These are phyloP conservation scores for Xylaria sp. DNA, from an alignment of 2,329 filamentous ascomycete species.

Conservation along the genomic window DNA sequence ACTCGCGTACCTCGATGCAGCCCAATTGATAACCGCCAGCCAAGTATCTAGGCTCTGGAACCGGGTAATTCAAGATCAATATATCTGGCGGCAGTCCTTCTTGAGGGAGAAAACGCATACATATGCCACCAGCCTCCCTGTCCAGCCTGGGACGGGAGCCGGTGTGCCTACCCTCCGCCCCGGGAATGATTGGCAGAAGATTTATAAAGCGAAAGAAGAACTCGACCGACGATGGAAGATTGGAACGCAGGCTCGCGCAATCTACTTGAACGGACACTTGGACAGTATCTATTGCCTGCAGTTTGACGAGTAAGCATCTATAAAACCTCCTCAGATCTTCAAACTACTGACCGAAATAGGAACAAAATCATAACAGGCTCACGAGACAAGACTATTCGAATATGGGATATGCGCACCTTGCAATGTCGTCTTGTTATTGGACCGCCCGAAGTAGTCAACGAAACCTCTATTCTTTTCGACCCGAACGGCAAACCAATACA, in stretches of 20 bases:
- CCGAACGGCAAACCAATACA: conserved; percentile 63
- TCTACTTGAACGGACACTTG: conserved; percentile 92
- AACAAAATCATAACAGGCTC: conserved; percentile 97
- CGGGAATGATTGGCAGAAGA: conserved; percentile 83
- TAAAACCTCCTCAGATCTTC: background rate
- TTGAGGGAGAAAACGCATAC: conserved; percentile 69
- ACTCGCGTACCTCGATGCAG: conserved; percentile 65
- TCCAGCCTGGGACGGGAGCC: conserved; percentile 65
- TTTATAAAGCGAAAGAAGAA: conserved; percentile 81
- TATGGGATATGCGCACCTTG: conserved; percentile 94
- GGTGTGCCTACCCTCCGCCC: conserved; percentile 67
- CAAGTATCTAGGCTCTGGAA: conserved; percentile 65
- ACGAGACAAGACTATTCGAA: conserved; percentile 91
- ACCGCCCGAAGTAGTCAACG: conserved; percentile 72
- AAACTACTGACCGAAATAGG: conserved; percentile 60
- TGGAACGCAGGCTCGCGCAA: conserved; percentile 76
- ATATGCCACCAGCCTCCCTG: conserved; percentile 66
- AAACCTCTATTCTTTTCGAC: conserved; percentile 63
- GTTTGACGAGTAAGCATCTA: conserved; percentile 83
- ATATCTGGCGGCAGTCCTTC: conserved; percentile 73
- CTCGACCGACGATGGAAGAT: conserved; percentile 84
- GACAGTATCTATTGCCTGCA: conserved; percentile 99
- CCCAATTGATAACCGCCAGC: conserved; percentile 61
- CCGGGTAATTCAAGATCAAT: conserved; percentile 60
- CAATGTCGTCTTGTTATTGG: conserved; percentile 89